Evolutionary conservation across 1,284 basidiomycete species (phyloP), one percentile per base, ranked within the genome.

Genomic region (Papiliotrema flavescens): DNA sequence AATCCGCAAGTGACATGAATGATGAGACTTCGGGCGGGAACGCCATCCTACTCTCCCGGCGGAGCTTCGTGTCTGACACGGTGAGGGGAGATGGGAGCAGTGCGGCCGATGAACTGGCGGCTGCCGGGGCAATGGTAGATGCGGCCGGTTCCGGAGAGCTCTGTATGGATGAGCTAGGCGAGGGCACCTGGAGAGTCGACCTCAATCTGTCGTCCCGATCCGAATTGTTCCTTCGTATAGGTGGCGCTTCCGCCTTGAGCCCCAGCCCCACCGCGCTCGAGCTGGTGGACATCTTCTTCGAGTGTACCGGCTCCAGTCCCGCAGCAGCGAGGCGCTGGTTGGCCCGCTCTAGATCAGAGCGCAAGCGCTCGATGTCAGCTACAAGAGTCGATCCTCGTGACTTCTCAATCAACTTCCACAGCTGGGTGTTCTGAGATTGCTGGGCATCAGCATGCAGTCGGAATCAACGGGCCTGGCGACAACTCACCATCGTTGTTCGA

Each of bases 331-430:
- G 56, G 23, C 66, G 59, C 44, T 41, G 47, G 50, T 70, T 68
- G 17, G 71, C 75, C 47, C 64, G 71, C 65, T 91, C 90, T n/a
- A 90, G 82, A 69, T 92, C 90, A 20, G 79, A 79, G 17, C 90
- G 81, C 51, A 93, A 82, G 43, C 90, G 83, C 60, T 92, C 90
- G 42, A 72, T 74, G 54, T 72, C 71, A 1, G 67, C 60, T 59
- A 64, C 14, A 76, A 57, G 40, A 63, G 65, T 65, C 58, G 76
- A 71, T 3, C 64, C 53, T 24, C 71, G 64, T 55, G 91, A 88
- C 73, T 90, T 91, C 80, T 93, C 90, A 71, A 94, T 86, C 57
- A 93, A 81, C 74, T 91, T 92, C 90, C 90, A 93, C 28, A 93
- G 82, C 75, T 92, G 89, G 6, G 85, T 79, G 73, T 94, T 94